Base-by-base conservation (phyloP, 1,139 yeast species). In the Scheffersomyces segobiensis region DNA sequence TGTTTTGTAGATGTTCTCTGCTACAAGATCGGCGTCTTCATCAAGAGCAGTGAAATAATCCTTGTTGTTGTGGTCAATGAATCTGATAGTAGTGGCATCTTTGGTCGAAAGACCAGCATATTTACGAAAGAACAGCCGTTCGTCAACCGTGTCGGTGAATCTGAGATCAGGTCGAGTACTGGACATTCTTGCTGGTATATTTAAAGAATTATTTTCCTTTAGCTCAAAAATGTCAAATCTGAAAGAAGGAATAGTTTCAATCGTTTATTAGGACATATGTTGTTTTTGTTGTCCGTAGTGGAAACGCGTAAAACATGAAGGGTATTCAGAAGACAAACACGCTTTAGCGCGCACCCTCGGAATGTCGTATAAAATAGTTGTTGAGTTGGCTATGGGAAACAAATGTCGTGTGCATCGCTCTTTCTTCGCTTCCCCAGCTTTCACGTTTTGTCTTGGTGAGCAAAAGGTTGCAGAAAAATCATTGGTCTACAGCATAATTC, bases 1-100 rank as follows among this genome's bases (percentile, higher is more conserved):
- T 0, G 98, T 91, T 65, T 89, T 89, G 74, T 91, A 95, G 46
- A 95, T 87, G 57, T 82, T 79, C 61, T 93, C 96, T 3, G 98
- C 97, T 52, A 92, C 90, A 60, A 86, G 80, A 54, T 83, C 82
- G 3, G 98, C 97, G 71, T 93, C 97, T n/a, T 78, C 79, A 50
- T 88, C 91, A 47, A 92, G 80, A 0, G 86, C 88, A 0, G 91
- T 86, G 71, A 87, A 93, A 70, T 89, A 91, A 61, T 91, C 97
- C 56, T 87, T 88, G 60, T 87, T 85, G 65, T 77, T 77, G 67
- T 80, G 83, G 62, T 92, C 97, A 54, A 90, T 88, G 46, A 91
- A 77, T 48, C 97, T 79, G 42, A 93, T 71, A 0, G 89, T 81
- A 20, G 68, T 59, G 1, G 74, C 68, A 19, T 82, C 81, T 64